Evolutionary conservation across 192 early-diverging fungal genomes (phyloP).

Genomic region (Geranomyces michiganensis): DNA sequence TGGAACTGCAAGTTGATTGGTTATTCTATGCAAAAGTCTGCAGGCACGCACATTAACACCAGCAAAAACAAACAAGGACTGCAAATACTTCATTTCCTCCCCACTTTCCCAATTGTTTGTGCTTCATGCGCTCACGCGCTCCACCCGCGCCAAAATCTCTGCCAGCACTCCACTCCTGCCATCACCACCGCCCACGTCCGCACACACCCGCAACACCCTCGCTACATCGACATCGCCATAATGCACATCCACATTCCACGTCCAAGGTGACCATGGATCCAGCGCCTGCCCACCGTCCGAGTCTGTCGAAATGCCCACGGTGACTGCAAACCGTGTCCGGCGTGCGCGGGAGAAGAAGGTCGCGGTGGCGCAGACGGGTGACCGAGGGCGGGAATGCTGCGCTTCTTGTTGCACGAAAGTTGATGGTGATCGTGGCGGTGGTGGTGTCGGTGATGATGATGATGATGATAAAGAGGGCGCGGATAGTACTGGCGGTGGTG

Average conservation of each 20-base stretch:
- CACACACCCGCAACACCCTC: too few species aligned
- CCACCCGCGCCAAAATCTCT: too few species aligned
- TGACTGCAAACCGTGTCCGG: slow-evolving; percentile 1
- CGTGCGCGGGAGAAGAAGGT: not conserved
- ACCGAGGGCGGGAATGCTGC: not conserved
- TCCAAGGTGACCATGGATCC: not conserved
- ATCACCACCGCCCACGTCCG: too few species aligned
- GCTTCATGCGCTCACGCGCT: too few species aligned
- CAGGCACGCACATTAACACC: too few species aligned
- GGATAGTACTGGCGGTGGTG: not conserved
- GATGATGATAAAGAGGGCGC: not conserved
- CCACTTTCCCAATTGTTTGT: too few species aligned
- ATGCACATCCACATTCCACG: slow-evolving; percentile 1
- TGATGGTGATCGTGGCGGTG: not conserved
- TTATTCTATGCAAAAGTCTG: too few species aligned
- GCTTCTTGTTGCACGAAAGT: not conserved
- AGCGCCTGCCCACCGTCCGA: not conserved
- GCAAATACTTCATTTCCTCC: too few species aligned
- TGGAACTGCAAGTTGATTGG: too few species aligned
- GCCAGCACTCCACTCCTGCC: too few species aligned
- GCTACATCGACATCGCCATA: slow-evolving; percentile 3
- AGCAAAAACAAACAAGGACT: too few species aligned
- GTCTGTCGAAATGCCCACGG: not conserved
- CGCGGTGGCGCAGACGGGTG: not conserved
- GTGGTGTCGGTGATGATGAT: not conserved